A percentile compares a stretch with the other conserved stretches of the same genome.
Conservation (phyloP, 768 basidiomycete species). For the Cytidiella melzeri region DNA sequence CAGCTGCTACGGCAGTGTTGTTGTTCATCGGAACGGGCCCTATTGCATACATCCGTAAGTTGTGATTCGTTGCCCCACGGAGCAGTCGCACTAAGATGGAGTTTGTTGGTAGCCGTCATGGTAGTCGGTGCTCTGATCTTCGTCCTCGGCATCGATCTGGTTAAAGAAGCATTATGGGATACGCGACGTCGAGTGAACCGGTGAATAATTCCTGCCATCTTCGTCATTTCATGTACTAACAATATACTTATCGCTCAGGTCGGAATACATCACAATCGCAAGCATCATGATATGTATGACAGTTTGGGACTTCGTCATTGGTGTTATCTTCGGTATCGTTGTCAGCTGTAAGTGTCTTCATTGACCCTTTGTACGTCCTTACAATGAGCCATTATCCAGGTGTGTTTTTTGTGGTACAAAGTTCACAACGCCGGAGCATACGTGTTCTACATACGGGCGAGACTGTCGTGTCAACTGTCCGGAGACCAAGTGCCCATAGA, state of each 20-base stretch:
- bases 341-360: conserved; percentile 63
- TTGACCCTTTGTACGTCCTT: background rate
- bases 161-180: conserved; percentile 97
- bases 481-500: conserved; percentile 81
- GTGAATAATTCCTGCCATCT: too few species aligned
- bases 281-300: conserved; percentile 94
- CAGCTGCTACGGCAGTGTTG: conserved; percentile 61
- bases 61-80: background rate
- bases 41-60: conserved; percentile 87
- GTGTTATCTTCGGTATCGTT: conserved; percentile 87
- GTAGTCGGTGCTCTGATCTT: conserved; percentile 90
- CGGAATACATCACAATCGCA: conserved; percentile 76
- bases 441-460: conserved; percentile 79
- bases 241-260: conserved; percentile 38
- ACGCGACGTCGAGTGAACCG: conserved; percentile 81
- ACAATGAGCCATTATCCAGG: conserved; percentile 34
- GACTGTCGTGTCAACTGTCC: conserved; percentile 83
- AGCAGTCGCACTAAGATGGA: background rate
- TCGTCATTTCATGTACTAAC: too few species aligned
- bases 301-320: conserved; percentile 88
- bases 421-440: conserved; percentile 80
- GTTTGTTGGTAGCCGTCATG: conserved; percentile 63
- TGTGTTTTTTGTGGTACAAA: conserved; percentile 96
- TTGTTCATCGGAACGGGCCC: conserved; percentile 82
- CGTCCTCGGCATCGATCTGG: conserved; percentile 88